A percentile compares a stretch with the other conserved stretches of the same genome.
Evolutionary conservation across 495 filamentous ascomycete species (phyloP).

Genomic region (Tuber umbilicatum): DNA sequence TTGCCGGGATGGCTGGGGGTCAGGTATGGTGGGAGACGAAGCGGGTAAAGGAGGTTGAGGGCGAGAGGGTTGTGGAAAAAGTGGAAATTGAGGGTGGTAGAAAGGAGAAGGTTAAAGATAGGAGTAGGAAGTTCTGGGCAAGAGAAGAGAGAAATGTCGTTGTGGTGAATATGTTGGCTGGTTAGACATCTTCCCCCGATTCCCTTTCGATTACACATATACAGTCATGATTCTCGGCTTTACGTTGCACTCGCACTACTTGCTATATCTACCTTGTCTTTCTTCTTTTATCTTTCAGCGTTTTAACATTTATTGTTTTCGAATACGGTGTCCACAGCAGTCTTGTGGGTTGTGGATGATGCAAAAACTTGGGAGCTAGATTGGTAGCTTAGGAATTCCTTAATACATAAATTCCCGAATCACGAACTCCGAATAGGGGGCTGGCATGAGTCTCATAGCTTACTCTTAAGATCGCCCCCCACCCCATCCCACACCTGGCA

Average conservation of each 20-base stretch:
- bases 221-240: neutral
- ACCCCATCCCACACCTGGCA: neutral
- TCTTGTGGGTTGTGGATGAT: neutral
- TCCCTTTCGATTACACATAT: neutral
- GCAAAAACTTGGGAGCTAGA: neutral
- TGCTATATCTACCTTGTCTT: too few relatives aligned
- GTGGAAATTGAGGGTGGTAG: conserved; percentile 41
- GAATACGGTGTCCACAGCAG: neutral
- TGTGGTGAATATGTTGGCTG: neutral
- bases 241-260: neutral
- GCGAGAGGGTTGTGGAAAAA: conserved; percentile 48
- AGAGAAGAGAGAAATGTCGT: conserved; percentile 2
- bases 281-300: neutral
- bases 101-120: conserved; percentile 46
- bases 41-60: conserved; percentile 60
- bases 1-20: conserved; percentile 61
- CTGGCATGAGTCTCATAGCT: neutral
- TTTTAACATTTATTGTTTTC: neutral
- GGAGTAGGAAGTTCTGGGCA: neutral
- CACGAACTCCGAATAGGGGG: neutral
- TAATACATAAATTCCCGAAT: neutral
- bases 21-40: conserved; percentile 62
- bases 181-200: neutral
- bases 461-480: neutral
- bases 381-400: neutral